Evolutionary conservation across 345 rosid genomes (phyloP), one percentile per base, ranked within the genome.

Genomic region (Toxicodendron radicans): DNA sequence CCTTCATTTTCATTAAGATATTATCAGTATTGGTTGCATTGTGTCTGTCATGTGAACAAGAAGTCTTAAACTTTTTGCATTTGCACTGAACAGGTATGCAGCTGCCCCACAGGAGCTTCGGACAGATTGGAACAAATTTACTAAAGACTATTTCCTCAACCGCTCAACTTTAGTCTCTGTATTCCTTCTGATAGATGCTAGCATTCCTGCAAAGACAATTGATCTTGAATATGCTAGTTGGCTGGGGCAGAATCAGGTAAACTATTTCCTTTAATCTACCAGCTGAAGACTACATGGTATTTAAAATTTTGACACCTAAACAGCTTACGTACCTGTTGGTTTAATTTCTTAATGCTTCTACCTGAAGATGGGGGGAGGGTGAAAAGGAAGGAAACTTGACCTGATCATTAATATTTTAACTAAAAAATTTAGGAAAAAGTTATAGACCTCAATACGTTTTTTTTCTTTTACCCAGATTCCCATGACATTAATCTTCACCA

Each of bases 151-250:
- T 83, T 93, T 92, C 82, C 89, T 92, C 33, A 90, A 89, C 76
- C 93, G 97, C 16, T 86, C 97, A 73, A 87, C 96, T 0, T 76
- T 92, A 74, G 97, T 91, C 75, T 89, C 94, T 7, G 98, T 92
- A 5, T 92, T 95, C 85, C 90, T 95, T 73, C 97, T 95, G 43
- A 79, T 92, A 66, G 99, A 95, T 84, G 97, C 97, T 53, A 95
- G 97, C 78, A 95, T 95, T 78, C 93, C 99, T 67, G 86, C 87
- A 3, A 95, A 95, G 89, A 76, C 80, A 33, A 91, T 95, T 14
- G 99, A 95, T 80, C 96, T 95, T 16, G 98, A 92, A 17, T 95
- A 92, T 80, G 99, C 98, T 24, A 91, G 96, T 72, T 95, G 99
- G 99, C 90, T 95, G 76, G 97, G 98, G 64, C 87, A 91, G 83